Evolutionary conservation across 2,329 filamentous ascomycete genomes (phyloP).

Genomic region (Amphichorda felina): DNA sequence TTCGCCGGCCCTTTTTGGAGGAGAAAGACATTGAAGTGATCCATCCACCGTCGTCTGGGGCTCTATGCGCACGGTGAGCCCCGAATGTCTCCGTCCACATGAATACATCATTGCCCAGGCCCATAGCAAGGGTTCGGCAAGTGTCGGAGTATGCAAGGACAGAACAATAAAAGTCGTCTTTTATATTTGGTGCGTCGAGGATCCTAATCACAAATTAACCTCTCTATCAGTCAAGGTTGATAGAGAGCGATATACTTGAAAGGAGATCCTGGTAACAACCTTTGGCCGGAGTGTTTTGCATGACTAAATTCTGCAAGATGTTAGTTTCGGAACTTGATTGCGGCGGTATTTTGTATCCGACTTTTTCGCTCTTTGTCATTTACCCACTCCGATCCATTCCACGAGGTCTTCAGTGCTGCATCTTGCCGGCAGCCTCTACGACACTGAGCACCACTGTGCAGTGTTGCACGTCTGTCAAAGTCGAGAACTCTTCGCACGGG

Average conservation of each 20-base stretch:
- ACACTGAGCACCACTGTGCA: constrained; percentile 3
- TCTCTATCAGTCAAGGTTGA: not conserved
- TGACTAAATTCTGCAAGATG: not conserved
- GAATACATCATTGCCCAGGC: constrained; percentile 68
- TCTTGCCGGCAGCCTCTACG: not conserved
- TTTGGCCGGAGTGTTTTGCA: not conserved
- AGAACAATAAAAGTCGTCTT: constrained; percentile 94
- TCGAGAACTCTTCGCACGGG: constrained; percentile 54
- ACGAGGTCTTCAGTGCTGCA: constrained; percentile 3
- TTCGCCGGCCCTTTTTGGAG: constrained; percentile 59
- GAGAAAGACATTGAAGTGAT: constrained; percentile 89
- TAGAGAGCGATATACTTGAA: constrained; percentile 16
- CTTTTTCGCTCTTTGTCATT: constrained; percentile 1
- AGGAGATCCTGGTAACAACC: not conserved
- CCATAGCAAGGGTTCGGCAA: constrained; percentile 69
- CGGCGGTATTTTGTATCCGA: not conserved
- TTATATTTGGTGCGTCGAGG: constrained; percentile 76
- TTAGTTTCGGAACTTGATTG: not conserved
- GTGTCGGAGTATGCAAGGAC: constrained; percentile 73
- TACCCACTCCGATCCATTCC: constrained; percentile 5
- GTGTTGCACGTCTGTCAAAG: constrained; percentile 21
- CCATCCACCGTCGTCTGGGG: constrained; percentile 22
- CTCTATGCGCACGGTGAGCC: constrained; percentile 35
- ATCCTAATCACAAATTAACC: constrained; percentile 36
- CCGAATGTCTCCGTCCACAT: constrained; percentile 74